Evolutionary conservation across 163 green algal genomes (phyloP).

Genomic region (Chlamydomonas reinhardtii): DNA sequence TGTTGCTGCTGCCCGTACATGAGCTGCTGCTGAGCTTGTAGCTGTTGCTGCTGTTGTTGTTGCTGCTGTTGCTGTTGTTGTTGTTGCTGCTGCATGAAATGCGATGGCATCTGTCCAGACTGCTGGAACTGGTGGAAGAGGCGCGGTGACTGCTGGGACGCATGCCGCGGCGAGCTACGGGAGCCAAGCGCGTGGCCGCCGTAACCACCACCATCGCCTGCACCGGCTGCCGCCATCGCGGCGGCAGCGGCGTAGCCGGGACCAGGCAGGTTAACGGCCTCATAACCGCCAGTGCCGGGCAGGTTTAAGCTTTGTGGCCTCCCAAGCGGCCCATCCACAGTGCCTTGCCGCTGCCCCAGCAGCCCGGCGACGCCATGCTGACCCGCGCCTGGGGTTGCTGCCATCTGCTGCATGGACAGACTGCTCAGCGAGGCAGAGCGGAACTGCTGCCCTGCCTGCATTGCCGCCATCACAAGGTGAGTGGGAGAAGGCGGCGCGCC

Average conservation of each 20-base stretch:
- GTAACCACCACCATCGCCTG: background rate
- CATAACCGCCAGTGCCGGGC: too few species aligned
- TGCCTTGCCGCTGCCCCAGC: background rate
- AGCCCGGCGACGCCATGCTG: background rate
- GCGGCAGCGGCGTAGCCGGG: background rate
- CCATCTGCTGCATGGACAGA: background rate
- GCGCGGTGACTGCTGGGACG: background rate
- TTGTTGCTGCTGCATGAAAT: background rate
- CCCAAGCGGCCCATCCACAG: background rate
- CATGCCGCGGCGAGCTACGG: background rate
- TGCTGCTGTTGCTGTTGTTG: background rate
- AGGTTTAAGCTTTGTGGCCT: background rate
- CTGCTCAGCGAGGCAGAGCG: background rate
- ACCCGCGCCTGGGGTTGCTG: too few species aligned
- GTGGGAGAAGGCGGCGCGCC: background rate
- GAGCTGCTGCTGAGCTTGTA: background rate
- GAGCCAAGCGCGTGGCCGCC: background rate
- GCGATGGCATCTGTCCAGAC: background rate
- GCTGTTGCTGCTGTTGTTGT: background rate
- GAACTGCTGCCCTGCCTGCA: constrained; percentile 4
- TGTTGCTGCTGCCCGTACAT: too few species aligned
- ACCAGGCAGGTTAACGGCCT: too few species aligned
- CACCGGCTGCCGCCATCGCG: background rate
- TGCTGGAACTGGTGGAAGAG: background rate
- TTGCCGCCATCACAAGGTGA: background rate